Evolutionary conservation across 2,329 filamentous ascomycete genomes (phyloP), one percentile per base, ranked within the genome.

Genomic region (Trichophyton schoenleinii): DNA sequence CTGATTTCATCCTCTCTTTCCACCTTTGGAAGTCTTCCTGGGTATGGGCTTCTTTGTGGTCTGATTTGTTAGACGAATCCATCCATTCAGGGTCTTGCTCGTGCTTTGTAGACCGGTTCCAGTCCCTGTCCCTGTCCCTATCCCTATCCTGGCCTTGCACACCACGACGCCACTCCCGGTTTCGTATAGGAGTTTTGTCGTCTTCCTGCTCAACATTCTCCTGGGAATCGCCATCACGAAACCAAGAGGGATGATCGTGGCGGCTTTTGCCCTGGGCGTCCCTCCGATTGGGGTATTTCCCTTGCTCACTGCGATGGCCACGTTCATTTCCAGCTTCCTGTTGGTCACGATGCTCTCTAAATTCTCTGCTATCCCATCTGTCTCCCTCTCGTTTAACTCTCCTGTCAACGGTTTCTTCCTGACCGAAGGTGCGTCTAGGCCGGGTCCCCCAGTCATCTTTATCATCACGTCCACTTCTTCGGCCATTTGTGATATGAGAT

Each of bases 31-130:
- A 95, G 66, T 96, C 91, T 70, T 95, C 91, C 68, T 89, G 87
- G 0, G 91, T 96, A 68, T 89, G 88, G 3, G 81, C 82, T 68
- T 87, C 83, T 41, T 82, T 77, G 68, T 87, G 84, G 59, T 89
- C 87, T 62, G 87, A 86, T 22, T 80, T 75, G 52, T 79, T 80
- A 15, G 85, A 84, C 62, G 86, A 82, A 70, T 95, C 90, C 73
- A 96, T 80, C 92, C 91, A 96, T 73, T 96, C 91, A 3, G 92
- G 91, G 58, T 95, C 89, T 65, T 88, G 85, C 70, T 95, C 90
- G 65, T 81, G 73, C 64, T 79, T 81, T 44, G 72, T 76, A 61
- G 78, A 77, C 57, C 79, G 73, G 62, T 74, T 79, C 80, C 80
- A 83, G 46, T 83, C 81, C 59, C 80, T 76, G 38, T 58, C 38